Base-by-base conservation (phyloP, 1,284 basidiomycete species). In the Agaricales sp. region DNA sequence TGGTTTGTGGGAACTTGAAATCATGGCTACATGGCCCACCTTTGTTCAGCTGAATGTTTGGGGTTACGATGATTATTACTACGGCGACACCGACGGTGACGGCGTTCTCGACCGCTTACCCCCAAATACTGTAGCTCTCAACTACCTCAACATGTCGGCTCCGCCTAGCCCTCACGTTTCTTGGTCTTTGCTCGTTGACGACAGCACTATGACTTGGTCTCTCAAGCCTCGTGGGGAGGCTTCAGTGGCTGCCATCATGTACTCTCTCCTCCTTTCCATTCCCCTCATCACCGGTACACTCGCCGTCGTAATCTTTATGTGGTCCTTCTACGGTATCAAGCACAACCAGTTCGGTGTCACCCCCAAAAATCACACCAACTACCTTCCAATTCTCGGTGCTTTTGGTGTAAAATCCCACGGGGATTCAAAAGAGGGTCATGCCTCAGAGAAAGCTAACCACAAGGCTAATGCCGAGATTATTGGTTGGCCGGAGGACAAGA, bases 271-370 rank as follows among this genome's bases (percentile, higher is more conserved):
- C 43, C 70, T 88, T 39, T 61, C 79, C 35, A 89, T 94, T 53
- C 92, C 92, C 4, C 66, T 92, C 55, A 76, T 93, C 64, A 93
- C 92, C 18, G 92, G 81, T 53, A 74, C 80, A 13, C 70, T 88
- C 48, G 89, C 92, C 3, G 89, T 91, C 26, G 63, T 83, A 49
- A 67, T 91, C 66, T 95, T 95, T 78, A 88, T 92, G 78, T 92
- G 87, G 83, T 85, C 87, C 11, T 95, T 95, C 77, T 95, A 95
- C 62, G 88, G 89, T 19, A 94, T 95, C 71, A 91, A 80, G 64
- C 84, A 92, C 71, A 95, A 95, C 69, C 84, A 84, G 64, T 94
- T 83, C 69, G 91, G 91, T 70, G 78, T 85, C 57, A 82, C 87
- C 67, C 74, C 80, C 37, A 85, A 85, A 63, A 70, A 71, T 54